phyloP scores from a whole-genome alignment of 2,329 filamentous ascomycete genomes.

The Ophiobolus disseminans region DNA sequence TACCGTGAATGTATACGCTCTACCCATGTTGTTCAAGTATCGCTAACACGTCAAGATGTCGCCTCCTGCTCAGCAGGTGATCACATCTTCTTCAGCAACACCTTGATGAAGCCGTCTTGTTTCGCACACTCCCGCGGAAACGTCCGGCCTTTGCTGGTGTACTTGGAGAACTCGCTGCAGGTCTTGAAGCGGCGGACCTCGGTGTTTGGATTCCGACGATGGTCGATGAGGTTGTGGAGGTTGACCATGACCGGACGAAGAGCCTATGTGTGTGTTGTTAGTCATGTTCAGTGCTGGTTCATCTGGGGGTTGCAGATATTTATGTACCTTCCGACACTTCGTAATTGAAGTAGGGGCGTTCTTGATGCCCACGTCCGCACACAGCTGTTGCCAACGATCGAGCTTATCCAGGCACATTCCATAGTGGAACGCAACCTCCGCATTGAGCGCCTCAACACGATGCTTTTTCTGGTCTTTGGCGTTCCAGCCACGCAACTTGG shows the following conservation, averaged over 20 bases:
- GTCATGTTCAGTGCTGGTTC: neutral
- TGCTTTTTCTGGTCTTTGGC: constrained; percentile 1
- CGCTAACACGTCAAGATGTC: no score
- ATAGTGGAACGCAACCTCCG: constrained; percentile 30
- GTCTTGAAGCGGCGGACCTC: constrained; percentile 21
- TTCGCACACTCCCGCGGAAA: constrained; percentile 33
- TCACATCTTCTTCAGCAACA: constrained; percentile 19
- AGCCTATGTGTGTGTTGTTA: constrained; percentile 17
- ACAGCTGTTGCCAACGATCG: constrained; percentile 34
- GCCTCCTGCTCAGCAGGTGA: no score
- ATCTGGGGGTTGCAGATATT: neutral
- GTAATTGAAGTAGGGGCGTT: constrained; percentile 26
- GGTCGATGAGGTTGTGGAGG: constrained; percentile 31
- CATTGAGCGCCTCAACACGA: constrained; percentile 19
- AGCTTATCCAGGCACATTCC: constrained; percentile 21
- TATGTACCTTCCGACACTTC: constrained; percentile 35
- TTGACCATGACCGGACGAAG: constrained; percentile 32
- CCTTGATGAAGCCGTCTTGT: constrained; percentile 28
- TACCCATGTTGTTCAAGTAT: no score
- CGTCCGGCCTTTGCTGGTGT: constrained; percentile 17
- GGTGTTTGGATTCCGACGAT: constrained; percentile 27
- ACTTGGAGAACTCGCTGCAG: constrained; percentile 18
- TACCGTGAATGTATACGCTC: no score
- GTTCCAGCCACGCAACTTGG: constrained; percentile 18
- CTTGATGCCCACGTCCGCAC: constrained; percentile 29